Percentiles rank a stretch among this genome's conserved stretches.
Conservation (phyloP, 495 filamentous ascomycete genomes). For the Annulohypoxylon maeteangense region DNA sequence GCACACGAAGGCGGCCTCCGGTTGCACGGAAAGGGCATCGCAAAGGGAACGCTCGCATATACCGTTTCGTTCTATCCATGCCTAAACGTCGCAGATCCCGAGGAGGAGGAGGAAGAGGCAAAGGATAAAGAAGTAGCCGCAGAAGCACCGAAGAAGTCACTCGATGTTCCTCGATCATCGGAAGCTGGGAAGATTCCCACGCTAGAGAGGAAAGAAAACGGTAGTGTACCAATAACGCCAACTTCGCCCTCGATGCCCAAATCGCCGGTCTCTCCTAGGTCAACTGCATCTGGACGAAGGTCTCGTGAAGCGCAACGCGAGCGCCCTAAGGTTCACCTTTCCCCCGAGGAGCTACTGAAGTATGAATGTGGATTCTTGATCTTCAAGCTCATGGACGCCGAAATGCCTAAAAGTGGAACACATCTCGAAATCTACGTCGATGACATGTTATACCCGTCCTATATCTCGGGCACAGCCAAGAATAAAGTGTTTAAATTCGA, state of each 20-base stretch:
- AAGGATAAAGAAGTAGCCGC: conserved; percentile 50
- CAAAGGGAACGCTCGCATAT: conserved; percentile 85
- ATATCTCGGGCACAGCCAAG: conserved; percentile 78
- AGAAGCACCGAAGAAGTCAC: conserved; percentile 48
- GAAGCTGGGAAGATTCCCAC: conserved; percentile 55
- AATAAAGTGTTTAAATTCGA: conserved; percentile 74
- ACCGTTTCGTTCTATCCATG: conserved; percentile 91
- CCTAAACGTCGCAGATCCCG: conserved; percentile 87
- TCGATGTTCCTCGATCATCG: conserved; percentile 52
- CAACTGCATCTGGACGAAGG: conserved; percentile 55
- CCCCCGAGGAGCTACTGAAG: conserved; percentile 78
- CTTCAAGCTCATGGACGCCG: conserved; percentile 91
- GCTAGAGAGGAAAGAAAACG: conserved; percentile 47
- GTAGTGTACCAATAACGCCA: conserved; percentile 48
- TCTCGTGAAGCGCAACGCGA: conserved; percentile 69
- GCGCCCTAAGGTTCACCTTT: conserved; percentile 79
- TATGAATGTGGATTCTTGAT: conserved; percentile 93
- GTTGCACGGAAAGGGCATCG: conserved; percentile 69
- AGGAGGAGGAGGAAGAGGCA: conserved; percentile 77
- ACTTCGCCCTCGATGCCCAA: conserved; percentile 44
- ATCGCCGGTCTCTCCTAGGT: conserved; percentile 43
- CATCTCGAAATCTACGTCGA: conserved; percentile 92
- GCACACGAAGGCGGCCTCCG: conserved; percentile 69
- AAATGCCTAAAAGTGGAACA: conserved; percentile 77
- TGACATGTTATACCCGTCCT: conserved; percentile 92